Evolutionary conservation across 148 eudicot species (phyloP), one percentile per base, ranked within the genome.

Genomic region (Rhododendron henanense): DNA sequence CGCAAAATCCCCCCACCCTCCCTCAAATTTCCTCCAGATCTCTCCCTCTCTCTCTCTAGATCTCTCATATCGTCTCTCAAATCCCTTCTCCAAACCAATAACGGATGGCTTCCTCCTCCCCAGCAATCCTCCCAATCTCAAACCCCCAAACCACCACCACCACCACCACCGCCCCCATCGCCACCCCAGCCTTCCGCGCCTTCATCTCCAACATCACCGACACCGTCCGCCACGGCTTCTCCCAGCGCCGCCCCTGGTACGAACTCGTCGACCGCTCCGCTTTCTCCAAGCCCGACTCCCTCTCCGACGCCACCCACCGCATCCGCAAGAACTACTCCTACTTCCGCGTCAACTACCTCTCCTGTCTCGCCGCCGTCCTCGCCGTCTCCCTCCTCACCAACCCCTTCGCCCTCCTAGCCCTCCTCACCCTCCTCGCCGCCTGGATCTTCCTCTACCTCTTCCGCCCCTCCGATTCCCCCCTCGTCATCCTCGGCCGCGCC

Each of bases 61-160:
- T 63, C 28, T 63, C 13, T 23, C 28, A n/a, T 8, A 23, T 23
- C 69, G 10, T 61, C 69, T 61, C 25, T 23, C 69, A 63, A 63
- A 63, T 23, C 69, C 69, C 28, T 63, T 23, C 23, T 63, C 37
- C 11, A 8, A 71, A n/a, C 19, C 1, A 51, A 1, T 37, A 59
- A 19, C 57, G 50, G 13, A 89, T 89, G 89, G 81, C 89, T 55
- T 67, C 91, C 19, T 76, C 87, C 21, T 83, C 91, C 14, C 91
- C 91, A 0, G 79, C 89, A 4, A 67, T 90, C 79, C 88, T 90
- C 59, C 91, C 91, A 5, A 84, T 88, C 73, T 65, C 89, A 67
- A 81, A 61, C 44, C 79, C 87, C 82, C 85, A 83, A 61, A 33
- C 81, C 88, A 45, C 84, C 65, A 15, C 78, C 67, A n/a, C 59